Evolutionary conservation across 352 stramenopile genomes (phyloP).

Genomic region (Phytophthora pini): DNA sequence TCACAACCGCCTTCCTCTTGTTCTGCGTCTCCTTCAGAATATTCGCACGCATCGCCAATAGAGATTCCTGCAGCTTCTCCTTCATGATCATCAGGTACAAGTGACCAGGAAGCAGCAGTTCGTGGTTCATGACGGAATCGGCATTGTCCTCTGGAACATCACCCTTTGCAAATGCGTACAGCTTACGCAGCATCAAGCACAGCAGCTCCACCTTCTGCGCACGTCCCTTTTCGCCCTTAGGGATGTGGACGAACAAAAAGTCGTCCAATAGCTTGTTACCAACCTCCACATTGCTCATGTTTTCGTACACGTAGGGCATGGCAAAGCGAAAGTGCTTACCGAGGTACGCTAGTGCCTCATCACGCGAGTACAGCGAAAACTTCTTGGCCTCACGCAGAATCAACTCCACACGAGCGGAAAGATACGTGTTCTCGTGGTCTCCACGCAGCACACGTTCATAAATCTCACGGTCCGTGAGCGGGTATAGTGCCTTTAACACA

Average conservation of each 20-base stretch:
- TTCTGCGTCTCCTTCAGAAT: constrained; percentile 80
- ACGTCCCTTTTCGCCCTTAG: constrained; percentile 86
- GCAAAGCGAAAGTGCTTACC: constrained; percentile 96
- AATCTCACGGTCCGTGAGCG: constrained; percentile 94
- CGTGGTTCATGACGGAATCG: constrained; percentile 99
- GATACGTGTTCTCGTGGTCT: constrained; percentile 97
- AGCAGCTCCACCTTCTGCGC: constrained; percentile 95
- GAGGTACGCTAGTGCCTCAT: constrained; percentile 94
- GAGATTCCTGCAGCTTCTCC: constrained; percentile 97
- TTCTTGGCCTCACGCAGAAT: constrained; percentile 97
- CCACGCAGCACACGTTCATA: constrained; percentile 96
- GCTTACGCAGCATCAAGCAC: constrained; percentile 97
- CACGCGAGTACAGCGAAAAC: constrained; percentile 90
- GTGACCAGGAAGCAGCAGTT: constrained; percentile 96
- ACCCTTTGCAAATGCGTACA: constrained; percentile 97
- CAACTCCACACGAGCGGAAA: constrained; percentile 96
- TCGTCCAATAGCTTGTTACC: constrained; percentile 92
- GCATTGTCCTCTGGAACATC: constrained; percentile 97
- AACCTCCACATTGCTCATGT: constrained; percentile 91
- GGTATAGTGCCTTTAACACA: constrained; percentile 96
- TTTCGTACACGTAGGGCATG: constrained; percentile 85
- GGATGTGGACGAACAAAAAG: constrained; percentile 98
- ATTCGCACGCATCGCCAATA: constrained; percentile 76
- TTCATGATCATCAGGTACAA: constrained; percentile 97
- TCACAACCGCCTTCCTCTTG: constrained; percentile 66